phyloP scores from a whole-genome alignment of 345 rosid species.

The Salix caprea region DNA sequence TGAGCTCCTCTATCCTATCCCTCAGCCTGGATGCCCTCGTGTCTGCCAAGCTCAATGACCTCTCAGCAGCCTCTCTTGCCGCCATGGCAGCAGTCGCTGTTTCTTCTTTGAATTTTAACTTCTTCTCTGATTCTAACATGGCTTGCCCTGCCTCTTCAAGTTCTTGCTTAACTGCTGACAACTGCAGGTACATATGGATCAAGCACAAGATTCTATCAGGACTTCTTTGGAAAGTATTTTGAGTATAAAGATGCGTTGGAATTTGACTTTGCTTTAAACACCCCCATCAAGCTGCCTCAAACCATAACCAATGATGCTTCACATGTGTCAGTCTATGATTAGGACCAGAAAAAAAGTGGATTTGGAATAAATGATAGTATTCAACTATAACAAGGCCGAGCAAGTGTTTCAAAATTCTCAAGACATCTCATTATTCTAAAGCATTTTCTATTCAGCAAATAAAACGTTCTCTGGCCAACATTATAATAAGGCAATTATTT shows the following conservation, averaged over 20 bases:
- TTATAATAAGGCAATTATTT: neutral
- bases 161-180: slow-evolving; percentile 63
- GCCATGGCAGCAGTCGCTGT: slow-evolving; percentile 96
- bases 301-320: neutral
- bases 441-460: neutral
- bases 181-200: slow-evolving; percentile 36
- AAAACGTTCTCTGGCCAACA: neutral
- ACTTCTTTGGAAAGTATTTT: neutral
- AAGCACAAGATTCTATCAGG: neutral
- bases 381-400: neutral
- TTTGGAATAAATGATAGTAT: neutral
- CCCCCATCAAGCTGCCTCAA: neutral
- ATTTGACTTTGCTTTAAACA: neutral
- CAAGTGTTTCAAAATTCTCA: neutral
- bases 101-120: slow-evolving; percentile 92
- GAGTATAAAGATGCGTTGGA: neutral
- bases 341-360: neutral
- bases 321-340: neutral
- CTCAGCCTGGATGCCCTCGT: slow-evolving; percentile 80
- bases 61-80: slow-evolving; percentile 98
- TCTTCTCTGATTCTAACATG: slow-evolving; percentile 72
- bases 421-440: neutral
- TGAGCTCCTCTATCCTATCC: slow-evolving; percentile 85
- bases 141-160: slow-evolving; percentile 83
- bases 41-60: slow-evolving; percentile 83